Base-by-base conservation (phyloP, 805 yeast species). In the Hanseniaspora hatyaiensis region DNA sequence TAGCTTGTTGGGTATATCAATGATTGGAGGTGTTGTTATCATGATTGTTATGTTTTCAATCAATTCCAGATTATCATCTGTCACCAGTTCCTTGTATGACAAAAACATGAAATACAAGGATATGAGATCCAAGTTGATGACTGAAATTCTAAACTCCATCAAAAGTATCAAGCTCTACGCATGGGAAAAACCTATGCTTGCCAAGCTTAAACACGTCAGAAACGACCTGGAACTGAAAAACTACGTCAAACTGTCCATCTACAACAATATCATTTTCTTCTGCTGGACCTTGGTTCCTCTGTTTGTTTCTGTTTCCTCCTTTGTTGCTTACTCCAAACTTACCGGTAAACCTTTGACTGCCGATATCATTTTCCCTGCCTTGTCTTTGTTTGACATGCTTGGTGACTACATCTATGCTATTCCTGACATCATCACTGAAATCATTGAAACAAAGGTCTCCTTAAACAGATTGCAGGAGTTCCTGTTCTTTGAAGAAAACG, bases 261-360 rank as follows among this genome's bases (percentile, higher is more conserved):
- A 68, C 22, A 65, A 71, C 28, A 75, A 77, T 4, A 50, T 66
- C 30, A 66, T 71, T 32, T 68, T 64, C 47, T 76, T 79, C 57
- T 70, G 77, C 5, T 80, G 84, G 84, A 69, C 68, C 29, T 69
- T 77, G 54, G 78, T 78, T 38, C 85, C 86, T 8, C 70, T 78
- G 52, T 62, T 78, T 55, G 82, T 80, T 4, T 73, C 82, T 2
- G 75, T 80, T 54, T 67, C 75, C 4, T 71, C 81, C 1, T 79
- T 80, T 62, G 70, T 75, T 1, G 58, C 73, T 1, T 80, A 72
- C 59, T 73, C 79, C 3, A 50, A 68, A 11, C 61, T 67, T 16
- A 66, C 70, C 22, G 59, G 64, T 3, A 56, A 55, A 8, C 81
- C 83, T 1, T 65, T 80, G 54, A 71, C 83, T 5, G 77, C 86